These are phyloP conservation scores for Diutina scorzettiae DNA, from an alignment of 1,139 yeast genomes.

Conservation along the genomic window DNA sequence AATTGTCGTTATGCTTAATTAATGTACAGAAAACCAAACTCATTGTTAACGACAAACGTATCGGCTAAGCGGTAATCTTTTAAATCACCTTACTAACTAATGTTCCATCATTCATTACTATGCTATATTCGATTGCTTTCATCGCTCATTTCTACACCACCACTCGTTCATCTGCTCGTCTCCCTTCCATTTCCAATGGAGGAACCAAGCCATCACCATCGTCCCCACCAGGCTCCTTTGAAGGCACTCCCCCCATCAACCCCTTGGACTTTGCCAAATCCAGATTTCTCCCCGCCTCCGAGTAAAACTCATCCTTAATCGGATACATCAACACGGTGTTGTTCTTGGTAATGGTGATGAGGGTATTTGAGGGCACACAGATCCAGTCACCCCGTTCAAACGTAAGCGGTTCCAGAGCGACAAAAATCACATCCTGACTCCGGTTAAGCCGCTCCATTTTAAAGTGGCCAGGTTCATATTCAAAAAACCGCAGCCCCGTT, in stretches of 20 bases:
- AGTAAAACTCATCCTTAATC: constrained; percentile 78
- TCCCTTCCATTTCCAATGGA: constrained; percentile 4
- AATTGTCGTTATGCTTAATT: no score
- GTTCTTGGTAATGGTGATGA: constrained; percentile 61
- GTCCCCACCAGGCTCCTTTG: constrained; percentile 10
- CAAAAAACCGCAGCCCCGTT: constrained; percentile 84
- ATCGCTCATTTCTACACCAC: no score
- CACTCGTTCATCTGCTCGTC: background rate
- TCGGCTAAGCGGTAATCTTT: no score
- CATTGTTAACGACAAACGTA: no score
- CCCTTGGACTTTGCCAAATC: constrained; percentile 86
- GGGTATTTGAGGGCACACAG: constrained; percentile 86
- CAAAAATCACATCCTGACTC: constrained; percentile 89
- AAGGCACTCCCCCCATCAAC: constrained; percentile 58
- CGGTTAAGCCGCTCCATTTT: constrained; percentile 89
- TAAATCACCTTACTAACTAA: no score
- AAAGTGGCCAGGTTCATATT: constrained; percentile 80
- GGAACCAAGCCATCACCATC: background rate
- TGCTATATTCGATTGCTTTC: no score
- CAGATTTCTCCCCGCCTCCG: constrained; percentile 61
- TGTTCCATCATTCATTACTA: no score
- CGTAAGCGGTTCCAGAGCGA: constrained; percentile 92
- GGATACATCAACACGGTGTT: constrained; percentile 90
- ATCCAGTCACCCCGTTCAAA: constrained; percentile 98
- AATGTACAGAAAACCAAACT: no score